Evolutionary conservation across 768 basidiomycete species (phyloP).

Genomic region (Pleurotus sapidus): DNA sequence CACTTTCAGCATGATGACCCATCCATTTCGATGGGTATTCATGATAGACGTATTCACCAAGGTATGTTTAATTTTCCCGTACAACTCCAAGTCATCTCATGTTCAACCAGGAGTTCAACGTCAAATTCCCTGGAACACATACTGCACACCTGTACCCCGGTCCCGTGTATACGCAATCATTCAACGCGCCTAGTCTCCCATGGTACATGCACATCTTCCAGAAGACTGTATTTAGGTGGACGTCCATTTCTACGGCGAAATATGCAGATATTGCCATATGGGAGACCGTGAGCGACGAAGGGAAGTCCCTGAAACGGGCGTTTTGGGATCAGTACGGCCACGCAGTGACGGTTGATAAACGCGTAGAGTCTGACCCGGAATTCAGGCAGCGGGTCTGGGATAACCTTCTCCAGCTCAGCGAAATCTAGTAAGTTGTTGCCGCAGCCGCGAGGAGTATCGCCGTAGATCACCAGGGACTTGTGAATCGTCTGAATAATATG

Average conservation of each 20-base stretch:
- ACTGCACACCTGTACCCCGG: conserved; percentile 2
- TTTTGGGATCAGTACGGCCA: conserved; percentile 6
- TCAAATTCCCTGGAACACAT: background rate
- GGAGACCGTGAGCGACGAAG: conserved; percentile 4
- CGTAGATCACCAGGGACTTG: no score
- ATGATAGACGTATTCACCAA: background rate
- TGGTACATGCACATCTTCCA: background rate
- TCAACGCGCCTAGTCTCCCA: background rate
- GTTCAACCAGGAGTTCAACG: background rate
- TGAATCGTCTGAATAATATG: no score
- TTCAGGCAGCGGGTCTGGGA: conserved; percentile 5
- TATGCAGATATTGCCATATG: conserved; percentile 1
- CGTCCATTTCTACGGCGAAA: background rate
- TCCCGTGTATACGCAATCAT: background rate
- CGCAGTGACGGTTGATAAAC: background rate
- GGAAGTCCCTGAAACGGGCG: background rate
- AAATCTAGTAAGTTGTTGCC: background rate
- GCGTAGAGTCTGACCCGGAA: background rate
- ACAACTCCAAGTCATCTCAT: background rate
- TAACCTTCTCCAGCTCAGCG: background rate
- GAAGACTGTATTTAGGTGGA: background rate
- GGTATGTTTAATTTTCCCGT: background rate
- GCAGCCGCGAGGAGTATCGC: no score
- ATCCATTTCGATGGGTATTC: background rate
- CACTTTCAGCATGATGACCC: background rate